A percentile compares a stretch with the other conserved stretches of the same genome.
Evolutionary conservation across 371 early-diverging fungal species (phyloP).

Genomic region (Entomophthora muscae): DNA sequence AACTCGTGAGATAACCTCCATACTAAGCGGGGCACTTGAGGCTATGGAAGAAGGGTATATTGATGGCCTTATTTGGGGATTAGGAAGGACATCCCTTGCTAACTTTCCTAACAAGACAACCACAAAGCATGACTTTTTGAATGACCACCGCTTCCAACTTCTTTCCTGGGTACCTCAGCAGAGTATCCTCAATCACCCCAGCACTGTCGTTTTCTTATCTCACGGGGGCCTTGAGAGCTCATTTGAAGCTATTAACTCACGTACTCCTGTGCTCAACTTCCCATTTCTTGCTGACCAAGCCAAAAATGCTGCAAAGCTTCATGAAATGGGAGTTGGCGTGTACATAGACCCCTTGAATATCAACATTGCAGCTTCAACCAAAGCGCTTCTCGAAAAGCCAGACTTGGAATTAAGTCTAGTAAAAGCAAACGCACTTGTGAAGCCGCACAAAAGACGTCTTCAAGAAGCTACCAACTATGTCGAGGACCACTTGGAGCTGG

Average conservation of each 20-base stretch:
- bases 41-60: background rate
- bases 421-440: background rate
- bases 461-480: background rate
- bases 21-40: background rate
- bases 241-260: conserved; percentile 2
- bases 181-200: conserved; percentile 4
- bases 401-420: background rate
- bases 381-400: background rate
- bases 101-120: conserved; percentile 4
- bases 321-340: background rate
- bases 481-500: background rate
- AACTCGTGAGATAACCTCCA: background rate
- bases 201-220: conserved; percentile 2
- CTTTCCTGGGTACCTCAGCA: conserved; percentile 2
- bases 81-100: background rate
- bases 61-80: conserved; percentile 9
- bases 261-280: conserved; percentile 4
- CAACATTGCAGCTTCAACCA: too few relatives aligned
- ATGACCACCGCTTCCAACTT: too few relatives aligned
- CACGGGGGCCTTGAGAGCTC: conserved; percentile 8
- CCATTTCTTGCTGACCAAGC: conserved; percentile 9
- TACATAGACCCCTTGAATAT: background rate
- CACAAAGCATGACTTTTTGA: too few relatives aligned
- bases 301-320: background rate
- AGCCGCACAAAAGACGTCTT: background rate